Conservation (phyloP, 768 basidiomycete genomes). For the Nevesoporus exiguus region DNA sequence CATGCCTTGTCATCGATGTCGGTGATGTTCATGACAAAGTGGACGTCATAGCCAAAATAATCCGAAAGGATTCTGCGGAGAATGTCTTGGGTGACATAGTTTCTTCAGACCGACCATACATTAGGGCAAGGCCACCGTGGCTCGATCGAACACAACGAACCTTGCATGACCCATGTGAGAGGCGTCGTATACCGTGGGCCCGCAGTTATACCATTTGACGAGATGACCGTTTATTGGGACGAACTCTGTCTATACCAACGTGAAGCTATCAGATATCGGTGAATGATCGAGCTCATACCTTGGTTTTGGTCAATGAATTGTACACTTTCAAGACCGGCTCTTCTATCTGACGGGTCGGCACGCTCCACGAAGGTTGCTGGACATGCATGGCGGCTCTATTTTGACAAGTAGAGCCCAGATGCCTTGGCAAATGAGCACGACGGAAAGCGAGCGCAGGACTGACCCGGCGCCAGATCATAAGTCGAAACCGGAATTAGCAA, state of each 20-base stretch:
- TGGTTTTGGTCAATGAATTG: constrained; percentile 89
- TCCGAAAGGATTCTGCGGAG: constrained; percentile 76
- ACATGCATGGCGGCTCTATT: constrained; percentile 42
- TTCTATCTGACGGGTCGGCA: constrained; percentile 35
- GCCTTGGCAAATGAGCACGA: constrained; percentile 7
- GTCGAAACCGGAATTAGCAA: constrained; percentile 6
- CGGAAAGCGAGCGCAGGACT: too few relatives aligned
- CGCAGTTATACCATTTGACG: constrained; percentile 99
- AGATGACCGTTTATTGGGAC: constrained; percentile 61
- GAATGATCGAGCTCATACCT: constrained; percentile 52
- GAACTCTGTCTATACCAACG: constrained; percentile 64
- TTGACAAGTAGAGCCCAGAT: constrained; percentile 2
- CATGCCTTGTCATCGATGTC: constrained; percentile 98
- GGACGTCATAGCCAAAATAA: constrained; percentile 96
- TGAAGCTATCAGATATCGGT: constrained; percentile 8
- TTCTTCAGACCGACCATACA: constrained; percentile 47
- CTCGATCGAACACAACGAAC: constrained; percentile 37
- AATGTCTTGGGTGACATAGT: constrained; percentile 54
- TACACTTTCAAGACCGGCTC: constrained; percentile 68
- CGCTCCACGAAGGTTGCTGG: constrained; percentile 54
- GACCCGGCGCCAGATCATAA: constrained; percentile 25
- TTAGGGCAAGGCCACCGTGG: not conserved
- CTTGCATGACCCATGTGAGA: constrained; percentile 99
- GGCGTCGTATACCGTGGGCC: constrained; percentile 98
- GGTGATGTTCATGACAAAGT: constrained; percentile 99